Conservation (phyloP, 2,329 filamentous ascomycete species). For the Monosporascus sp. region DNA sequence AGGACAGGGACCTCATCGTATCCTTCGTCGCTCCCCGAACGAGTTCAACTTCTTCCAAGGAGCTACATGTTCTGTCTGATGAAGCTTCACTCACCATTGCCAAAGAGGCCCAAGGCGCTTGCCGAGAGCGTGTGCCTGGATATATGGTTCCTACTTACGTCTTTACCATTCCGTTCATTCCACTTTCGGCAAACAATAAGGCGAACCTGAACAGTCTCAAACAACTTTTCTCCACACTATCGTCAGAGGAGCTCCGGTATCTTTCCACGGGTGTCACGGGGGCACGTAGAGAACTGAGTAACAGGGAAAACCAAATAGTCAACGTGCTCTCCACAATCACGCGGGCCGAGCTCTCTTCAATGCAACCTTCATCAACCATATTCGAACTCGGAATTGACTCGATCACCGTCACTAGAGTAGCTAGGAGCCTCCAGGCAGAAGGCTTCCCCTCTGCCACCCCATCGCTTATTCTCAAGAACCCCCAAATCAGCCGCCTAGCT, state of each 20-base stretch:
- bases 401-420: conserved; percentile 71
- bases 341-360: conserved; percentile 33
- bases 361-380: conserved; percentile 59
- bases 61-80: conserved; percentile 24
- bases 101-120: conserved; percentile 52
- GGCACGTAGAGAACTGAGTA: conserved; percentile 18
- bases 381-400: conserved; percentile 88
- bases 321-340: conserved; percentile 50
- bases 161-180: conserved; percentile 64
- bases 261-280: conserved; percentile 35
- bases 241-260: conserved; percentile 55
- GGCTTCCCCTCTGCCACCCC: conserved; percentile 59
- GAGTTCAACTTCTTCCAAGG: not conserved
- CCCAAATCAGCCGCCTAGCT: conserved; percentile 43
- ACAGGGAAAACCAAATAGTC: conserved; percentile 44
- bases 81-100: conserved; percentile 35
- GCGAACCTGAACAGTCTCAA: conserved; percentile 69
- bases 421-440: conserved; percentile 55
- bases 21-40: conserved; percentile 58
- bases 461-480: conserved; percentile 62
- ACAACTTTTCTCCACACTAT: conserved; percentile 57
- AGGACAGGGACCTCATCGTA: conserved; percentile 77
- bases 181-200: conserved; percentile 86
- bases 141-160: conserved; percentile 94
- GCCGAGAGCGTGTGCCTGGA: conserved; percentile 62